Evolutionary conservation across 345 rosid species (phyloP).

Genomic region (Eucalyptus microcorys): DNA sequence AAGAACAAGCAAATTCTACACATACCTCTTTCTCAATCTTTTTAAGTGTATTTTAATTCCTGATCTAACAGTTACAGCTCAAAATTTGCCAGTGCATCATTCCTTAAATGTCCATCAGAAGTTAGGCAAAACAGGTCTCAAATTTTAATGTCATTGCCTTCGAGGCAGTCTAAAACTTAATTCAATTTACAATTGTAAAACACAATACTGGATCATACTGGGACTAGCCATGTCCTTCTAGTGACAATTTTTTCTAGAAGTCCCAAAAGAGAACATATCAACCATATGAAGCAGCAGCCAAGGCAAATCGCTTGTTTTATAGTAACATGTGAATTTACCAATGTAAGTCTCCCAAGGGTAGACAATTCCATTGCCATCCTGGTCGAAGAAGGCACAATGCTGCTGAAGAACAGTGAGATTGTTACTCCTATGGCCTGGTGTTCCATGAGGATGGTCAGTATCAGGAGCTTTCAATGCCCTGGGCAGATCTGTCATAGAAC

Average conservation of each 20-base stretch:
- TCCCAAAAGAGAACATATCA: not conserved
- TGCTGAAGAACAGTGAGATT: slow-evolving; percentile 74
- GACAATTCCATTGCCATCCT: slow-evolving; percentile 64
- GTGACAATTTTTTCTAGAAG: not conserved
- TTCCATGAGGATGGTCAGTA: slow-evolving; percentile 50
- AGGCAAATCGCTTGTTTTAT: not conserved
- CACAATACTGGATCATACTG: not conserved
- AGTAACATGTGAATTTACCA: slow-evolving; percentile 16
- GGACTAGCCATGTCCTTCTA: not conserved
- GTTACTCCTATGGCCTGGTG: slow-evolving; percentile 34
- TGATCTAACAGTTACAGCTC: not conserved
- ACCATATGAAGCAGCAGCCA: not conserved
- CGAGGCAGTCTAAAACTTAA: not conserved
- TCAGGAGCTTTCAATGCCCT: slow-evolving; percentile 76
- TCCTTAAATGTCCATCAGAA: not conserved
- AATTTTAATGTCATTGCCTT: not conserved
- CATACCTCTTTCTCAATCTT: not conserved
- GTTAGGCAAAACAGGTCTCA: not conserved
- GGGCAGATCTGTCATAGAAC: slow-evolving; percentile 39
- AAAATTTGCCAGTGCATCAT: not conserved
- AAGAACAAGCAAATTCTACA: not conserved
- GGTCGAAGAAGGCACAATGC: slow-evolving; percentile 81
- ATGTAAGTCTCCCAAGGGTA: slow-evolving; percentile 96
- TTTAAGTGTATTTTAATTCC: not conserved
- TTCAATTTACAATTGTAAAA: not conserved